Evolutionary conservation across 2,329 filamentous ascomycete species (phyloP).

Genomic region (Zalaria sp.): DNA sequence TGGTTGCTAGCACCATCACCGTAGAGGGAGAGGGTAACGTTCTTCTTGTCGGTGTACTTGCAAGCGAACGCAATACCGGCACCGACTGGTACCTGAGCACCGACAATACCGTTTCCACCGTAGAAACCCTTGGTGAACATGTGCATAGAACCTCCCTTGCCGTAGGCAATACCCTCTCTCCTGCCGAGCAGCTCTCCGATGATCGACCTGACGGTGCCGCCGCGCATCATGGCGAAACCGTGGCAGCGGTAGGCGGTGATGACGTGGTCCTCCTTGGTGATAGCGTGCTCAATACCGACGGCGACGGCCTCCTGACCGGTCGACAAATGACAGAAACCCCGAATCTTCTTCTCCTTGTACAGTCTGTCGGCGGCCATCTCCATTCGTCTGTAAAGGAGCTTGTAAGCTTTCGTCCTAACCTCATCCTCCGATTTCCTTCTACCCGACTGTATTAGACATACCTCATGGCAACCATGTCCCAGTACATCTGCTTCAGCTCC

Average conservation of each 20-base stretch:
- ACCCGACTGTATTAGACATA: conserved; percentile 34
- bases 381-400: conserved; percentile 59
- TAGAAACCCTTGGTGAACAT: conserved; percentile 99
- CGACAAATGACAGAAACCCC: conserved; percentile 98
- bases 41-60: conserved; percentile 80
- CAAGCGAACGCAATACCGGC: conserved; percentile 94
- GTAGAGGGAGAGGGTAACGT: conserved; percentile 79
- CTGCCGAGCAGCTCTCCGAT: conserved; percentile 92
- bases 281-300: conserved; percentile 90
- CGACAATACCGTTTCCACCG: conserved; percentile 97
- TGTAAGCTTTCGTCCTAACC: background rate
- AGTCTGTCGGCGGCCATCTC: conserved; percentile 98
- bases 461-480: conserved; percentile 90
- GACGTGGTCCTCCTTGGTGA: conserved; percentile 80
- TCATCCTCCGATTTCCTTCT: background rate
- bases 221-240: conserved; percentile 95
- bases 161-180: conserved; percentile 91
- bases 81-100: conserved; percentile 93
- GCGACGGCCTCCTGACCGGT: conserved; percentile 96
- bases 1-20: conserved; percentile 98
- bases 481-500: conserved; percentile 98
- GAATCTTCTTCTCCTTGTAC: conserved; percentile 99
- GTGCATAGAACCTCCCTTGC: conserved; percentile 99
- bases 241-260: conserved; percentile 99
- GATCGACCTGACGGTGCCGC: conserved; percentile 77